Evolutionary conservation across 495 filamentous ascomycete species (phyloP).

Genomic region (Cryomyces minteri): DNA sequence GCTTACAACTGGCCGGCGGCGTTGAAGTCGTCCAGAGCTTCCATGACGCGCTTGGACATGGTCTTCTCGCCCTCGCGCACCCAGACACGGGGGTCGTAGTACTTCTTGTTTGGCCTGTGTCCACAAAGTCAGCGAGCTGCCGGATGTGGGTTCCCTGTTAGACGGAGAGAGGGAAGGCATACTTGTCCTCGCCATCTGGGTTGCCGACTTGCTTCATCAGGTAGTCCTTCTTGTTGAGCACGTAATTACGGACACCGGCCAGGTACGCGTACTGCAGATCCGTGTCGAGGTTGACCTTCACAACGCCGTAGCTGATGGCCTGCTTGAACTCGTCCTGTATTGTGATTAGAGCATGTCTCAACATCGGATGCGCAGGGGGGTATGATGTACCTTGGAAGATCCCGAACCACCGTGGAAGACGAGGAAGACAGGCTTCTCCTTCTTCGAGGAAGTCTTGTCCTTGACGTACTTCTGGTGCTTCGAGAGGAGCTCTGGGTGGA

Average conservation of each 20-base stretch:
- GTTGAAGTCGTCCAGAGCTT: conserved; percentile 83
- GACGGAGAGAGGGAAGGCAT: background rate
- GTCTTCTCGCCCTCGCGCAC: conserved; percentile 95
- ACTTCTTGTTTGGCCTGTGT: conserved; percentile 31
- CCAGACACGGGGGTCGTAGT: conserved; percentile 72
- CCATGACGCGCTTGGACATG: conserved; percentile 66
- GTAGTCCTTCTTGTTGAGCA: conserved; percentile 91
- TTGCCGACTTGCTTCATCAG: conserved; percentile 72
- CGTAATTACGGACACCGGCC: conserved; percentile 78
- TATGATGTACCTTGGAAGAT: conserved; percentile 38
- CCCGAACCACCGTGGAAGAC: conserved; percentile 98
- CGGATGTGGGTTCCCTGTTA: too few species aligned
- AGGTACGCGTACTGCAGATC: conserved; percentile 80
- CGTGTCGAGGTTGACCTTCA: conserved; percentile 96
- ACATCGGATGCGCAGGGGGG: too few species aligned
- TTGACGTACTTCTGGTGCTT: conserved; percentile 89
- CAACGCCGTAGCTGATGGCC: conserved; percentile 82
- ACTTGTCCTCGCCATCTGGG: conserved; percentile 55
- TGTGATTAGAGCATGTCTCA: too few species aligned
- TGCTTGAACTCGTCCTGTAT: conserved; percentile 49
- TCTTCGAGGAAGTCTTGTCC: conserved; percentile 43
- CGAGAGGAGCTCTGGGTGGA: conserved; percentile 80
- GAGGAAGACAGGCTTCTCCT: conserved; percentile 89
- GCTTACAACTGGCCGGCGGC: conserved; percentile 67
- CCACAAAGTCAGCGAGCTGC: background rate